phyloP scores from a whole-genome alignment of 2,329 filamentous ascomycete species.

The Xylaria sp. region DNA sequence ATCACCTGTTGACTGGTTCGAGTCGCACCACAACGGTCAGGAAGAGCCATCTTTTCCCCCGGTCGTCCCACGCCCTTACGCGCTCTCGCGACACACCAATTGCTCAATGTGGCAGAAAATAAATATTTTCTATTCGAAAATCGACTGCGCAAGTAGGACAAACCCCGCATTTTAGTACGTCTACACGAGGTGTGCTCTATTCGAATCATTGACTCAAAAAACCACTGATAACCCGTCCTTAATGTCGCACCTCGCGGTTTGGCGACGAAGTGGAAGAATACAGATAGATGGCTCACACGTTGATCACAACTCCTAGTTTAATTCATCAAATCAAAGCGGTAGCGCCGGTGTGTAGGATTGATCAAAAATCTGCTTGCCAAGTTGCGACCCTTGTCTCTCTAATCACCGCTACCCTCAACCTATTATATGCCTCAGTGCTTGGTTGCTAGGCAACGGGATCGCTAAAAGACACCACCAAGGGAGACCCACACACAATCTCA shows the following conservation, averaged over 20 bases:
- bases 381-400: not conserved
- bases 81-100: not conserved
- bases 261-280: too few relatives aligned
- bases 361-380: not conserved
- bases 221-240: too few relatives aligned
- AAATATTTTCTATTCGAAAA: not conserved
- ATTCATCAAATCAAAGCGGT: not conserved
- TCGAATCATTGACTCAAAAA: not conserved
- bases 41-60: not conserved
- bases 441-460: constrained; percentile 29
- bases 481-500: too few relatives aligned
- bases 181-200: not conserved
- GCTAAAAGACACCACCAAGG: not conserved
- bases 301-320: not conserved
- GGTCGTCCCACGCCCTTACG: not conserved
- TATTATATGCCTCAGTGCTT: not conserved
- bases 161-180: not conserved
- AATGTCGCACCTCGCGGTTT: too few relatives aligned
- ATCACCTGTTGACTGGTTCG: constrained; percentile 5
- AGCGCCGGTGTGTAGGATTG: not conserved
- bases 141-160: not conserved
- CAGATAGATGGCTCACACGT: too few relatives aligned
- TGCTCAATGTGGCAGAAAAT: not conserved
- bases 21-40: constrained; percentile 14
- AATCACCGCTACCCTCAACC: not conserved